Evolutionary conservation across 73 alveolate species (phyloP).

Genomic region (Breviolum minutum): DNA sequence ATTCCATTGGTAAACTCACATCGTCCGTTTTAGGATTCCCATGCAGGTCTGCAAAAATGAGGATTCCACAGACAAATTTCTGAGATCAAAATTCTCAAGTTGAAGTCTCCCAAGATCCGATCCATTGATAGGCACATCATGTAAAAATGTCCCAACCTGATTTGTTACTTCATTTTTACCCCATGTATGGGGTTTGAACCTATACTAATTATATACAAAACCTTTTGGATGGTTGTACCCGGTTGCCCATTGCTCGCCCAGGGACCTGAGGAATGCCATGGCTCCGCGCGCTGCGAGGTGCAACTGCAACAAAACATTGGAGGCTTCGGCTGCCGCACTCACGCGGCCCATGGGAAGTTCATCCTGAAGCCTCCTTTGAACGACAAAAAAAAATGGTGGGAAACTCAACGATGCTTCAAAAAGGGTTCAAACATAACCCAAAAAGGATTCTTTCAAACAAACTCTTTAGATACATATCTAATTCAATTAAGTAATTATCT

Average conservation of each 20-base stretch:
- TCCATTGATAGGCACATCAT: neutral
- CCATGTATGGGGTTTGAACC: neutral
- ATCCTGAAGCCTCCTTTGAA: constrained; percentile 27
- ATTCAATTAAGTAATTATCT: no score
- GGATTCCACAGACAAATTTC: no score
- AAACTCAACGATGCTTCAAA: neutral
- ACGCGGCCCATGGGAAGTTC: constrained; percentile 85
- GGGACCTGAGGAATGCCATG: constrained; percentile 23
- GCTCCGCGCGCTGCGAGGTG: constrained; percentile 67
- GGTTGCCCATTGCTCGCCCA: neutral
- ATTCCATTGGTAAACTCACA: no score
- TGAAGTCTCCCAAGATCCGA: neutral
- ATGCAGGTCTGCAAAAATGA: no score
- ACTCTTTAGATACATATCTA: no score
- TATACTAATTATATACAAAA: no score
- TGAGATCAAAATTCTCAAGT: neutral
- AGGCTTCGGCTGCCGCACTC: constrained; percentile 64
- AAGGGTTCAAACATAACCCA: neutral
- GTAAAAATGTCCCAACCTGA: neutral
- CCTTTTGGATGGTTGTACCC: no score
- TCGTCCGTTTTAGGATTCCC: no score
- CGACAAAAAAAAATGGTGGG: no score
- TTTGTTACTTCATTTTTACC: neutral
- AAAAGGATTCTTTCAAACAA: no score
- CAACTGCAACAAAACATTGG: constrained; percentile 43